phyloP scores from a whole-genome alignment of 768 basidiomycete species.

The Auriscalpium orientale region DNA sequence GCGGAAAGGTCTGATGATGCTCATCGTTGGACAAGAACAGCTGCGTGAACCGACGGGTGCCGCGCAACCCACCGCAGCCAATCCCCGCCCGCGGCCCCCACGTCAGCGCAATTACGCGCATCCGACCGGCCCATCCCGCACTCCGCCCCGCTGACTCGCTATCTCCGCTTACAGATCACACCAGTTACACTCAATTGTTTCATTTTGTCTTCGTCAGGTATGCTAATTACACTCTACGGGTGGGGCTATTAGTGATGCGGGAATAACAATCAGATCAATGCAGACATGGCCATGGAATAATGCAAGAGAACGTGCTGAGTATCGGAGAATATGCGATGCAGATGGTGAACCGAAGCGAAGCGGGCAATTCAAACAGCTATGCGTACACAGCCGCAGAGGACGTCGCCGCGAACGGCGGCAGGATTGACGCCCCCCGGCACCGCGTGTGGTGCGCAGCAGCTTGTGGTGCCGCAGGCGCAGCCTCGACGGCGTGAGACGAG shows the following conservation, averaged over 20 bases:
- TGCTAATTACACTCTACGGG: too few species aligned
- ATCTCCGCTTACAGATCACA: too few species aligned
- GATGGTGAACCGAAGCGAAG: background rate
- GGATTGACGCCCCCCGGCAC: slow-evolving; percentile 2
- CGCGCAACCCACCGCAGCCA: background rate
- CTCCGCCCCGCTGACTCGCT: too few species aligned
- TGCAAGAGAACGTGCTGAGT: background rate
- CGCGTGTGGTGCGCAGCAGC: slow-evolving; percentile 1
- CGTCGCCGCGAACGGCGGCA: slow-evolving; percentile 10
- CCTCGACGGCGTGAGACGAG: background rate
- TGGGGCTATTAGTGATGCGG: too few species aligned
- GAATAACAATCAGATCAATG: too few species aligned
- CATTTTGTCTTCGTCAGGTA: too few species aligned
- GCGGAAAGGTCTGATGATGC: slow-evolving; percentile 76
- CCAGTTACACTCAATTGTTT: too few species aligned
- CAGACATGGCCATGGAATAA: background rate
- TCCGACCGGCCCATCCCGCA: too few species aligned
- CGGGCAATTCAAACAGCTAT: background rate
- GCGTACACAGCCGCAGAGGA: slow-evolving; percentile 7
- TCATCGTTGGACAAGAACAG: slow-evolving; percentile 45
- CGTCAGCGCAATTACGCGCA: too few species aligned
- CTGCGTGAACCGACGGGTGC: background rate
- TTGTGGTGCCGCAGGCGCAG: slow-evolving; percentile 2
- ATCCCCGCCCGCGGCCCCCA: too few species aligned
- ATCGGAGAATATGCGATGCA: background rate